Percentiles rank a stretch among this genome's conserved stretches.
These are phyloP conservation scores for Neostapfia colusana DNA, from an alignment of 176 grass and related monocot species.

Conservation along the genomic window DNA sequence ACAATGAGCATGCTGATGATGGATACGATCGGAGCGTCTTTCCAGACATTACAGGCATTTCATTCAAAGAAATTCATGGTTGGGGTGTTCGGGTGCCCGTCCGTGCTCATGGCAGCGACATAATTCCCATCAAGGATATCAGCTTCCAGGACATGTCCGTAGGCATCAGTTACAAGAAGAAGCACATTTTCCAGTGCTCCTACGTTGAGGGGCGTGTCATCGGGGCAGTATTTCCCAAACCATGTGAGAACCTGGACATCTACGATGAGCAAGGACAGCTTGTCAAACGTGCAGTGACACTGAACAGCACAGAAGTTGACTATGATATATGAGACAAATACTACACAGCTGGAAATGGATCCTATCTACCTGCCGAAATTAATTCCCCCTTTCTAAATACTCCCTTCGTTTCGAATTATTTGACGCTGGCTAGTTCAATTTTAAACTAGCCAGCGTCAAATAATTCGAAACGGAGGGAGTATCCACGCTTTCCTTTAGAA, in stretches of 20 bases:
- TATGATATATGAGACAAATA: constrained; percentile 72
- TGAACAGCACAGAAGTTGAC: constrained; percentile 70
- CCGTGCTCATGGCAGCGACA: constrained; percentile 74
- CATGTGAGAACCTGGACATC: constrained; percentile 77
- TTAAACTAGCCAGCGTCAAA: too few species aligned
- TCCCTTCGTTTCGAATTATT: too few species aligned
- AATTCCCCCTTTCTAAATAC: neutral
- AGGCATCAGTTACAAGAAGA: constrained; percentile 94
- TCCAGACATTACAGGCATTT: constrained; percentile 61
- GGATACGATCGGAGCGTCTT: constrained; percentile 58
- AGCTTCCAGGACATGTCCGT: constrained; percentile 74
- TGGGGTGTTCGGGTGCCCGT: constrained; percentile 84
- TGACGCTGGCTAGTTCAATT: too few species aligned
- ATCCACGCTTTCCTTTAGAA: constrained; percentile 9
- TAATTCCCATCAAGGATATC: constrained; percentile 68
- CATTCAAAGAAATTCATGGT: constrained; percentile 71
- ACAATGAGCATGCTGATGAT: constrained; percentile 90
- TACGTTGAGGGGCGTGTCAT: constrained; percentile 62
- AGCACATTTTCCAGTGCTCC: constrained; percentile 90
- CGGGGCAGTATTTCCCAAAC: constrained; percentile 65
- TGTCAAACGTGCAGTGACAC: constrained; percentile 41
- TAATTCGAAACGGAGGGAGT: too few species aligned
- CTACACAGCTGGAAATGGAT: constrained; percentile 2
- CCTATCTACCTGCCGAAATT: neutral
- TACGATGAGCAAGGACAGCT: constrained; percentile 57